A percentile compares a stretch with the other conserved stretches of the same genome.
Conservation (phyloP, 176 grass and related monocot genomes). For the Paspalum notatum region DNA sequence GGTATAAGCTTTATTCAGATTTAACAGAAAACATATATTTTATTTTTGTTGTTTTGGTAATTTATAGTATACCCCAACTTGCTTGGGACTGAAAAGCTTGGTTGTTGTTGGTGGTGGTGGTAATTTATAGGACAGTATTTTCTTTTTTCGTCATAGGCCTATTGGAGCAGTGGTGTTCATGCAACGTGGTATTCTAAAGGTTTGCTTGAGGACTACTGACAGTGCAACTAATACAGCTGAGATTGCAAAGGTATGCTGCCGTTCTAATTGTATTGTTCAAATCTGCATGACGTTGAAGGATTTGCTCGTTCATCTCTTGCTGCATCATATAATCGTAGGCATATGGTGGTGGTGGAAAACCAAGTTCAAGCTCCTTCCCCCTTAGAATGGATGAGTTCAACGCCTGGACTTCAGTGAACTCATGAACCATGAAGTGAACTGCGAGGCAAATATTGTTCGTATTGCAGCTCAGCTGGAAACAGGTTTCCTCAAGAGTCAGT, state of each 20-base stretch:
- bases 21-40: background rate
- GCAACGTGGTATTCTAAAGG: slow-evolving; percentile 72
- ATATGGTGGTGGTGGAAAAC: slow-evolving; percentile 79
- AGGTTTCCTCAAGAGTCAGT: background rate
- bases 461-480: background rate
- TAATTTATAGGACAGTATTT: slow-evolving; percentile 13
- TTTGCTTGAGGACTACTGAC: slow-evolving; percentile 86
- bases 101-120: no score
- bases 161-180: slow-evolving; percentile 92
- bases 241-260: slow-evolving; percentile 63
- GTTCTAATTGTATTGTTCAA: background rate
- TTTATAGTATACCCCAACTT: no score
- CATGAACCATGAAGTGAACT: slow-evolving; percentile 27
- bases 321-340: slow-evolving; percentile 41
- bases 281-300: background rate
- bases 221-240: slow-evolving; percentile 60
- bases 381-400: slow-evolving; percentile 97
- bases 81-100: no score
- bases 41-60: slow-evolving; percentile 1
- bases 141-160: slow-evolving; percentile 47
- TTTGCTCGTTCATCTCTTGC: slow-evolving; percentile 3
- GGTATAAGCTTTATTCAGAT: slow-evolving; percentile 36
- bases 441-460: background rate
- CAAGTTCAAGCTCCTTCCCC: slow-evolving; percentile 71
- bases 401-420: slow-evolving; percentile 61